Evolutionary conservation across 176 grass and related monocot species (phyloP).

Genomic region (Cocos nucifera): DNA sequence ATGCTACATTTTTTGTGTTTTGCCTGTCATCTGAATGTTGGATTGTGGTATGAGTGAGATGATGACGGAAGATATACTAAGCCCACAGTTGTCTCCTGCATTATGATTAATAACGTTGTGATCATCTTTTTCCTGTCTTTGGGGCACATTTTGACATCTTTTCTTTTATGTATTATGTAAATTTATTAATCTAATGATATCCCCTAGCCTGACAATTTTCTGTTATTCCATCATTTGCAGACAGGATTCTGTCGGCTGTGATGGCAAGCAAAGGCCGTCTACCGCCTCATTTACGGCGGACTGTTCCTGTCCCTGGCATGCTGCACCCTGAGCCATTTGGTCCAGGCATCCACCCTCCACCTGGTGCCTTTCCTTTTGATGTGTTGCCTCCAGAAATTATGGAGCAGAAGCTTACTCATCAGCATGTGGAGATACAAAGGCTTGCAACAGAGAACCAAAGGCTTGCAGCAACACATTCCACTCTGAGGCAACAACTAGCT

Average conservation of each 20-base stretch:
- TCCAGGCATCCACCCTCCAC: conserved; percentile 32
- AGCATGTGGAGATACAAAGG: conserved; percentile 73
- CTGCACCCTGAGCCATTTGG: conserved; percentile 58
- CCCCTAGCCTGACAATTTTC: too few species aligned
- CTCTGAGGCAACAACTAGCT: conserved; percentile 63
- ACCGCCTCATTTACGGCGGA: conserved; percentile 32
- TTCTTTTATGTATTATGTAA: too few species aligned
- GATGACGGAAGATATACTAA: too few species aligned
- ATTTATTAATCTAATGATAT: too few species aligned
- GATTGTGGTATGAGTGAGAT: too few species aligned
- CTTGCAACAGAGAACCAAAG: conserved; percentile 67
- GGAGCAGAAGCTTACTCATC: conserved; percentile 68
- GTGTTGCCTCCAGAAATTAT: conserved; percentile 62
- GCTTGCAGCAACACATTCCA: conserved; percentile 44
- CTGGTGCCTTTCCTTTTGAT: conserved; percentile 48
- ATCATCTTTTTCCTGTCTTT: too few species aligned
- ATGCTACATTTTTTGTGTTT: too few species aligned
- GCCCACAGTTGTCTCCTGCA: too few species aligned
- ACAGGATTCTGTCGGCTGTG: not conserved
- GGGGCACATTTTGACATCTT: too few species aligned
- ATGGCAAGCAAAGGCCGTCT: conserved; percentile 60
- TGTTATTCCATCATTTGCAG: too few species aligned
- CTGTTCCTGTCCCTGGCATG: conserved; percentile 38
- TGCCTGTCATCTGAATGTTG: too few species aligned
- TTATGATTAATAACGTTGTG: too few species aligned